These are phyloP conservation scores for Leptodermis oblonga DNA, from an alignment of 257 asterid genomes.

Conservation along the genomic window DNA sequence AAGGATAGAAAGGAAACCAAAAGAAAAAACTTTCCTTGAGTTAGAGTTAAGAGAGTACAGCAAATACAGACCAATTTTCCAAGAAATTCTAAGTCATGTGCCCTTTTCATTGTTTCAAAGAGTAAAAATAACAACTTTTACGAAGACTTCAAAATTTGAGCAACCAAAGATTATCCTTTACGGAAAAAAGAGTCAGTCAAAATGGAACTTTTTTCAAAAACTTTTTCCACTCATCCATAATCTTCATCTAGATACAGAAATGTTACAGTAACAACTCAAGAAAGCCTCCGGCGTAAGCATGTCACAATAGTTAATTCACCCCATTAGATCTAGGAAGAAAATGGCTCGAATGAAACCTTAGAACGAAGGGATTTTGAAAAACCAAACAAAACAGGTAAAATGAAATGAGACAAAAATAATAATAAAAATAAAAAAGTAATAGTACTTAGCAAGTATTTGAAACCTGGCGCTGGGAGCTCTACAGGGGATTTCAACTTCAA, in stretches of 20 bases:
- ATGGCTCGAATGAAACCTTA: neutral
- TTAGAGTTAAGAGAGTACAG: no score
- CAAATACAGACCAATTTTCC: no score
- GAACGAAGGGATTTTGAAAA: neutral
- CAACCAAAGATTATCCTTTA: neutral
- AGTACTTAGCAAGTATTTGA: neutral
- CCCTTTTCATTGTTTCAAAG: no score
- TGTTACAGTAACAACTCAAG: neutral
- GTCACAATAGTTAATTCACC: neutral
- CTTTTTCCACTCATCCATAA: neutral
- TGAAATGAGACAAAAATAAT: no score
- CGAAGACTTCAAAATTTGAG: neutral
- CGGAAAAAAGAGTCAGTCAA: neutral
- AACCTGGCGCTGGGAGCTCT: conserved; percentile 98
- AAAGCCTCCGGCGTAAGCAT: neutral
- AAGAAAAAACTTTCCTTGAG: no score
- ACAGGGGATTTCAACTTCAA: conserved; percentile 77
- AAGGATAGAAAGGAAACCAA: neutral
- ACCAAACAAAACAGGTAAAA: neutral
- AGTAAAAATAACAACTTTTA: neutral
- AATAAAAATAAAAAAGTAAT: no score
- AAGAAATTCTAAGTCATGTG: no score
- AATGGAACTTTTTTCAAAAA: neutral
- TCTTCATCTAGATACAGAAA: no score
- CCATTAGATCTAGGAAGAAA: neutral